These are phyloP conservation scores for Polygonum aviculare DNA, from an alignment of 148 eudicot genomes.

Conservation along the genomic window DNA sequence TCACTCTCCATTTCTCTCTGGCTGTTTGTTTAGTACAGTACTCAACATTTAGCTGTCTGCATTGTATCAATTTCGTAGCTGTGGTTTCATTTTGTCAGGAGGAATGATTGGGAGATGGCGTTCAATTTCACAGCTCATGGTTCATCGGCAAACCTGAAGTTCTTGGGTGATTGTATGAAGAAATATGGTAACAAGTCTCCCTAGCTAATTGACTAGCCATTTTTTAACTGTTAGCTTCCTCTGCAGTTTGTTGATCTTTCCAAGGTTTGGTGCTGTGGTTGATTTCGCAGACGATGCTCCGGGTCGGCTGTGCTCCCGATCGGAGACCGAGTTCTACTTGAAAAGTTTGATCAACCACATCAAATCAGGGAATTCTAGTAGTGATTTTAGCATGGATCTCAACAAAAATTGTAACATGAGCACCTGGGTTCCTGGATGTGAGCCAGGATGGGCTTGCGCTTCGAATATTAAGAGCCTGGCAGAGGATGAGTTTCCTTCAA, in stretches of 20 bases:
- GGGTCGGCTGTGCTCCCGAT: constrained; percentile 24
- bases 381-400: not conserved
- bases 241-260: not conserved
- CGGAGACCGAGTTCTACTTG: constrained; percentile 28
- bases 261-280: not conserved
- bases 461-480: constrained; percentile 3
- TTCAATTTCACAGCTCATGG: constrained; percentile 20
- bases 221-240: not conserved
- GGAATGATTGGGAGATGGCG: constrained; percentile 26
- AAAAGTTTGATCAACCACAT: constrained; percentile 8
- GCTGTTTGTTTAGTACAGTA: too few relatives aligned
- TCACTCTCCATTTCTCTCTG: not conserved
- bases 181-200: not conserved
- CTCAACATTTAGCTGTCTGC: not conserved
- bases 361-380: not conserved
- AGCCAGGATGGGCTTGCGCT: constrained; percentile 44
- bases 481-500: constrained; percentile 19
- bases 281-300: constrained; percentile 25
- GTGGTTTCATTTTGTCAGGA: constrained; percentile 10
- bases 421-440: constrained; percentile 36
- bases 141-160: constrained; percentile 13
- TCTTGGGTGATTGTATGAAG: constrained; percentile 19
- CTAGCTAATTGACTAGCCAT: not conserved
- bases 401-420: constrained; percentile 33
- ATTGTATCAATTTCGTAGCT: not conserved